Evolutionary conservation across 768 basidiomycete species (phyloP).

Genomic region (Suillus occidentalis): DNA sequence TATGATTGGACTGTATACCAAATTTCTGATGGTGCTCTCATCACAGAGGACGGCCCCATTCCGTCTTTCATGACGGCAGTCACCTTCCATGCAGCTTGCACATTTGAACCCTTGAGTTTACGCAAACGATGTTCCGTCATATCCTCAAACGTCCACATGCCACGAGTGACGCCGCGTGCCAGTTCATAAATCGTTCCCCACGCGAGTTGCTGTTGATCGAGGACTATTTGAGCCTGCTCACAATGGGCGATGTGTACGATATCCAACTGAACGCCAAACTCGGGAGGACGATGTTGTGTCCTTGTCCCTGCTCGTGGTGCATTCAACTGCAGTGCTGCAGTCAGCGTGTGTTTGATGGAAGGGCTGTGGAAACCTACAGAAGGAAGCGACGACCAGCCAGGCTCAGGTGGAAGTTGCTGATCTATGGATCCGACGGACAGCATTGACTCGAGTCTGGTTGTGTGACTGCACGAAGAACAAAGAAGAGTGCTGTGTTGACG

Average conservation of each 20-base stretch:
- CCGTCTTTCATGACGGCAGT: constrained; percentile 23
- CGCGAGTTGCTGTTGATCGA: constrained; percentile 36
- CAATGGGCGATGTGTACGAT: constrained; percentile 33
- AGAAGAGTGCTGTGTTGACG: background rate
- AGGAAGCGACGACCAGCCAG: background rate
- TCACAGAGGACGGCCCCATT: background rate
- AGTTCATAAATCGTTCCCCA: constrained; percentile 48
- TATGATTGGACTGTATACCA: constrained; percentile 17
- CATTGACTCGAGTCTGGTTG: background rate
- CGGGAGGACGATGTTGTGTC: background rate
- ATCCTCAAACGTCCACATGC: constrained; percentile 37
- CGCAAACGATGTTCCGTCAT: constrained; percentile 30
- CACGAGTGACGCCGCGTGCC: constrained; percentile 41
- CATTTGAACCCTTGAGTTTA: constrained; percentile 34
- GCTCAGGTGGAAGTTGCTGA: background rate
- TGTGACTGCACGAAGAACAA: background rate
- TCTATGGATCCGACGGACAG: background rate
- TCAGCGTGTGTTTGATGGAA: too few relatives aligned
- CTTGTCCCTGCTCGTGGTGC: background rate
- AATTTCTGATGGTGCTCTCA: constrained; percentile 15
- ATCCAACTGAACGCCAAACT: constrained; percentile 4
- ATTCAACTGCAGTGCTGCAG: background rate
- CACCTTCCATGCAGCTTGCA: constrained; percentile 30
- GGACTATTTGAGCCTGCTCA: constrained; percentile 22
- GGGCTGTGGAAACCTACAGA: background rate